Evolutionary conservation across 2,329 filamentous ascomycete species (phyloP).

Genomic region (Neurospora crassa): DNA sequence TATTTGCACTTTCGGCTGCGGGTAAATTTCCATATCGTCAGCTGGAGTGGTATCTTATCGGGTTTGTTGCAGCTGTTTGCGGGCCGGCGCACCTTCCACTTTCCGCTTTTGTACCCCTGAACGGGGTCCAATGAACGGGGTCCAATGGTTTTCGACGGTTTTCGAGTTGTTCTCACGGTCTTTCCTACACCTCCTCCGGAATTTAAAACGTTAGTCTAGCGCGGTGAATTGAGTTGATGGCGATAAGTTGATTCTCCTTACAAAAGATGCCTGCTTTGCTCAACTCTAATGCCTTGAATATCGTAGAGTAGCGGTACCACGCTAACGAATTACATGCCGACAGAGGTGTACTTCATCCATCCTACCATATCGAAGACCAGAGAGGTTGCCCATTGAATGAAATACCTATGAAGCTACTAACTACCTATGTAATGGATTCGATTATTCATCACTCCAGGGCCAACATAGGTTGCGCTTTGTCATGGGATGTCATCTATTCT

Average conservation of each 20-base stretch:
- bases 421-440: not conserved
- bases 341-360: not conserved
- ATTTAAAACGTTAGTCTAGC: no score
- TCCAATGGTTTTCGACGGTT: not conserved
- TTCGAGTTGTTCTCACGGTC: no score
- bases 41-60: not conserved
- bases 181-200: no score
- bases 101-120: not conserved
- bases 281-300: no score
- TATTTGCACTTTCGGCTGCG: not conserved
- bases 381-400: not conserved
- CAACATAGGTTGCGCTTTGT: not conserved
- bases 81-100: not conserved
- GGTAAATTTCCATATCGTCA: not conserved
- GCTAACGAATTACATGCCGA: no score
- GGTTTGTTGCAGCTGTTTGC: rapidly evolving
- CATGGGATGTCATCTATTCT: not conserved
- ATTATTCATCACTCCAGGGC: not conserved
- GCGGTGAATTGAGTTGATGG: no score
- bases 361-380: not conserved
- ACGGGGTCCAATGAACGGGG: not conserved
- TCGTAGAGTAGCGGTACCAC: no score
- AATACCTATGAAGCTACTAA: not conserved
- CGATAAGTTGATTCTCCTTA: no score
- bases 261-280: no score